Base-by-base conservation (phyloP, 2,329 filamentous ascomycete genomes). In the Aspergillus pseudoglaucus region DNA sequence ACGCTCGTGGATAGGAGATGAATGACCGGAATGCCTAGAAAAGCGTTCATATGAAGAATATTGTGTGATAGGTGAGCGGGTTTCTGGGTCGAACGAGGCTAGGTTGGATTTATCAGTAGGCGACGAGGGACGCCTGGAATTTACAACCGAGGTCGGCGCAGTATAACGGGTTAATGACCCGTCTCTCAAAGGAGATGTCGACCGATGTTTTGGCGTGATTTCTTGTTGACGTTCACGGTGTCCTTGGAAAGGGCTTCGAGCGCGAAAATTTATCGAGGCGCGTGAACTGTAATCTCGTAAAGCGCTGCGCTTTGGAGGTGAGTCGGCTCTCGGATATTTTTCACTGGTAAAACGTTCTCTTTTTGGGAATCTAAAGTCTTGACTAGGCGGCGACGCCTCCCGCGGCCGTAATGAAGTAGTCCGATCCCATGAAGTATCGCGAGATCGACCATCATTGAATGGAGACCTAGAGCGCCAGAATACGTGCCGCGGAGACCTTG, bases 91-190 rank as follows among this genome's bases (percentile, higher is more conserved):
- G 15, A 64, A 58, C 51, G 69, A 54, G 35, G 70, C 61, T 15
- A 74, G 58, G 42, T 69, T 72, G 44, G 72, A 60, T 55, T 78
- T 73, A 53, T 80, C 82, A 14, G 75, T 73, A 22, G 71, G 77
- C 14, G 82, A 82, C 5, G 82, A 84, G 7, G 82, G 83, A 43
- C 80, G 74, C 48, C 80, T 76, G 18, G 82, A 84, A 25, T 78
- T 81, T 17, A 74, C 65, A 17, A 68, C 75, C 7, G 82, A 84
- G 35, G 75, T 77, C 47, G 75, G 68, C 18, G 73, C 76, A 18
- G 77, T 80, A 38, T 73, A 70, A 44, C 76, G 73, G 35, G 72
- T 74, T 30, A 75, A 75, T 17, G 71, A 62, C 18, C 22, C 49
- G 37, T 52, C 59, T 46, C 61, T 67, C 38, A 64, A 63, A 27